phyloP scores from a whole-genome alignment of 805 yeast genomes.

The Saturnispora serradocipensis region DNA sequence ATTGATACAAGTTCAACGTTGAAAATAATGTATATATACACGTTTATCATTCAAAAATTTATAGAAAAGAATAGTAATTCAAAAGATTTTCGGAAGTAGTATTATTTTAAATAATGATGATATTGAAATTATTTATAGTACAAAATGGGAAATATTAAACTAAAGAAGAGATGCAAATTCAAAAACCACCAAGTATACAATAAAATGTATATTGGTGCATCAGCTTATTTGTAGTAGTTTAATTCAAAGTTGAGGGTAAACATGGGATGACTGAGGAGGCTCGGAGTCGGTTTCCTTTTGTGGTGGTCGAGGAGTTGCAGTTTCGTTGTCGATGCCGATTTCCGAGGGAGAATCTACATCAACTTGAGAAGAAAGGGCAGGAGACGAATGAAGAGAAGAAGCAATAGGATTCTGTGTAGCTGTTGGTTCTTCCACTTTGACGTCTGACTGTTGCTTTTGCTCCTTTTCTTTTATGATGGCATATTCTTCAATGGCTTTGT shows the following conservation, averaged over 20 bases:
- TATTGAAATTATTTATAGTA: neutral
- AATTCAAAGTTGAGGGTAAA: conserved; percentile 1
- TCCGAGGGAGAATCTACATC: neutral
- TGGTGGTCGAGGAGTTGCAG: neutral
- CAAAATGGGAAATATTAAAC: neutral
- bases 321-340: neutral
- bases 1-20: neutral
- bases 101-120: neutral
- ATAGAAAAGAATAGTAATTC: neutral
- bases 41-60: neutral
- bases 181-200: neutral
- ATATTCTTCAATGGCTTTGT: conserved; percentile 53
- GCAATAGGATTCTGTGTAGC: neutral
- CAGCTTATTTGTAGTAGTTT: neutral
- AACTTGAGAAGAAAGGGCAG: neutral
- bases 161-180: neutral
- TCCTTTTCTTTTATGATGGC: conserved; percentile 21
- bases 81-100: neutral
- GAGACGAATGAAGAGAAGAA: neutral
- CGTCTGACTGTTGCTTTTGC: conserved; percentile 4
- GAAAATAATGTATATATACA: too few species aligned
- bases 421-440: neutral
- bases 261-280: neutral
- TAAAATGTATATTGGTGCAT: neutral
- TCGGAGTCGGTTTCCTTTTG: neutral